A percentile compares a stretch with the other conserved stretches of the same genome.
Evolutionary conservation across 164 flowering plant genomes (phyloP).

Genomic region (Dillenia turbinata): DNA sequence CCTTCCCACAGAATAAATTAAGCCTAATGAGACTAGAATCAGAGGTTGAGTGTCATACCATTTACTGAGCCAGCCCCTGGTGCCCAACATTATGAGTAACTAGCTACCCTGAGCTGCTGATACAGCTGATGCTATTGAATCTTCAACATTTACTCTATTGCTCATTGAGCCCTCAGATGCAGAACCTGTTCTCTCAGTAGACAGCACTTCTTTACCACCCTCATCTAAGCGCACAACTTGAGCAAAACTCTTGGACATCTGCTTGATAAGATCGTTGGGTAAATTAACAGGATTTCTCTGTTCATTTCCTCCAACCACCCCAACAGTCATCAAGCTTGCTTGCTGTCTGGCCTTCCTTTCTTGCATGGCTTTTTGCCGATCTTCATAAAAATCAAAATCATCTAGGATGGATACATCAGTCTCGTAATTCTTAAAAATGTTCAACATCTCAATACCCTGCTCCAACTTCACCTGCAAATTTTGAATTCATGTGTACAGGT

Average conservation of each 20-base stretch:
- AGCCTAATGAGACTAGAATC: neutral
- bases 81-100: neutral
- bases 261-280: constrained; percentile 37
- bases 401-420: constrained; percentile 61
- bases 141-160: constrained; percentile 24
- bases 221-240: constrained; percentile 57
- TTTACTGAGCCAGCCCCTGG: neutral
- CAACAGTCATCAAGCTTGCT: constrained; percentile 23
- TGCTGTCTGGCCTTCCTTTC: constrained; percentile 71
- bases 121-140: constrained; percentile 13
- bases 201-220: constrained; percentile 22
- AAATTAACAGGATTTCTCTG: constrained; percentile 23
- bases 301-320: constrained; percentile 32
- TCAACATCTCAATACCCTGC: constrained; percentile 71
- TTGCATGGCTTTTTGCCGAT: constrained; percentile 60
- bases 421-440: constrained; percentile 60
- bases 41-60: constrained; percentile 9
- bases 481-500: neutral
- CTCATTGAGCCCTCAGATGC: constrained; percentile 19
- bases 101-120: constrained; percentile 25
- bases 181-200: constrained; percentile 22
- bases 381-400: constrained; percentile 70
- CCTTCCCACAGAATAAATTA: constrained; percentile 4
- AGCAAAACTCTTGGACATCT: constrained; percentile 60
- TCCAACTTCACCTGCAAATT: constrained; percentile 64